Base-by-base conservation (phyloP, 148 eudicot species). In the Rhododendron ovatum region DNA sequence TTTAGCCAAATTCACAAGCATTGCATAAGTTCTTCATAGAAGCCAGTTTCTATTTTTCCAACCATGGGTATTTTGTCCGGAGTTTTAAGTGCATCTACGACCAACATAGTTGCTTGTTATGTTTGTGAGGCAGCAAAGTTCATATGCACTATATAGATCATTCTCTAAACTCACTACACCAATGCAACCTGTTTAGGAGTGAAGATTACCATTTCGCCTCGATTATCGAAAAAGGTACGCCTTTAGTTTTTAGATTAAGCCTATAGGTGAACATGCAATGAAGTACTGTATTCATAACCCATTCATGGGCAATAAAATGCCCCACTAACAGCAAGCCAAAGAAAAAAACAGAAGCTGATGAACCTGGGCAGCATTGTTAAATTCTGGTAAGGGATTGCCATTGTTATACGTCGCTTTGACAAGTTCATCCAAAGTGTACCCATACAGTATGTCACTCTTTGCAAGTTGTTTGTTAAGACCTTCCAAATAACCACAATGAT, bases 301-400 rank as follows among this genome's bases (percentile, higher is more conserved):
- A 80, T 51, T 80, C 12, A 14, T 78, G 41, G 20, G 45, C 83
- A 78, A 85, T 79, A 20, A 85, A 85, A 78, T 5, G 13, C 28
- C 37, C 76, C 76, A 75, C 50, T 37, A 51, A 37, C 33, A 78
- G 48, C 33, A 57, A 37, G n/a, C 7, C 81, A 61, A 20, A 53
- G 39, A 30, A 63, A 28, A 55, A 2, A 61, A 51, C 63, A 55
- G 30, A 86, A 86, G 82, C 51, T 78, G 76, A 85, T 84, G 81
- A 87, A 96, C 99, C 98, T 96, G 98, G 86, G 99, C 98, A 90
- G 99, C 98, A 90, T 92, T 92, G 83, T 92, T 94, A 88, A 96
- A 96, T 89, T 96, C 95, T 47, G 95, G 93, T 63, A 89, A 83
- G 67, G 99, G 99, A 86, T 96, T 96, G 82, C 99, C 99, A 84